Conservation (phyloP, 179 eudicot species). For the Spinacia oleracea region DNA sequence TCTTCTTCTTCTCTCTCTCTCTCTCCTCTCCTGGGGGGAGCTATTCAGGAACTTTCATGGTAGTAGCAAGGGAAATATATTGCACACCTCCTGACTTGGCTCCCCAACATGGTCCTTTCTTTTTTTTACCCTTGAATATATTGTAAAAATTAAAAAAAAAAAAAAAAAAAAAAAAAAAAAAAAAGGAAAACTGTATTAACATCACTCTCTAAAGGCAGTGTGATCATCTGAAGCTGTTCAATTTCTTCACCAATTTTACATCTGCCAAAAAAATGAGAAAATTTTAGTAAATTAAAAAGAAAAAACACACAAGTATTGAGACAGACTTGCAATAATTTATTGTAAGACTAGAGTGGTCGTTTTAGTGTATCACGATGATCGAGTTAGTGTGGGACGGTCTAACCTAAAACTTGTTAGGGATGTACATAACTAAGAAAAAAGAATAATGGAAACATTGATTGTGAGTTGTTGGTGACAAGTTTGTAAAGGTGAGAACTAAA, state of each 20-base stretch:
- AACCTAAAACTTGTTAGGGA: neutral
- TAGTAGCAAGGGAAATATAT: slow-evolving; percentile 1
- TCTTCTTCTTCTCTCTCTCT: slow-evolving; percentile 13
- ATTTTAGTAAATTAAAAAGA: too few species aligned
- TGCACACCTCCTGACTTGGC: slow-evolving; percentile 22
- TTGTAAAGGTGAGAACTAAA: neutral
- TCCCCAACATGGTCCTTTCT: slow-evolving; percentile 22
- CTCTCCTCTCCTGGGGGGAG: slow-evolving; percentile 19
- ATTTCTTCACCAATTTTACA: slow-evolving; percentile 37
- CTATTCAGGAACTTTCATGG: slow-evolving; percentile 21
- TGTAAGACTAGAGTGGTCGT: neutral
- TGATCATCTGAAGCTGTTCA: slow-evolving; percentile 40
- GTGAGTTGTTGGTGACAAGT: neutral
- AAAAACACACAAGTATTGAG: neutral
- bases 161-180: slow-evolving; percentile 11
- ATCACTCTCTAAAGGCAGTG: slow-evolving; percentile 34
- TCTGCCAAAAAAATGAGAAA: slow-evolving; percentile 21
- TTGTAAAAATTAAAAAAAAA: slow-evolving; percentile 25
- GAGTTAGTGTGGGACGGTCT: too few species aligned
- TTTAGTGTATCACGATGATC: too few species aligned
- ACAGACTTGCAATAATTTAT: neutral
- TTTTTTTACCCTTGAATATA: slow-evolving; percentile 30
- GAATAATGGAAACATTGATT: neutral
- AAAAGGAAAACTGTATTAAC: slow-evolving; percentile 38
- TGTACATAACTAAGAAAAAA: neutral